Evolutionary conservation across 345 rosid genomes (phyloP).

Genomic region (Brassica incana): DNA sequence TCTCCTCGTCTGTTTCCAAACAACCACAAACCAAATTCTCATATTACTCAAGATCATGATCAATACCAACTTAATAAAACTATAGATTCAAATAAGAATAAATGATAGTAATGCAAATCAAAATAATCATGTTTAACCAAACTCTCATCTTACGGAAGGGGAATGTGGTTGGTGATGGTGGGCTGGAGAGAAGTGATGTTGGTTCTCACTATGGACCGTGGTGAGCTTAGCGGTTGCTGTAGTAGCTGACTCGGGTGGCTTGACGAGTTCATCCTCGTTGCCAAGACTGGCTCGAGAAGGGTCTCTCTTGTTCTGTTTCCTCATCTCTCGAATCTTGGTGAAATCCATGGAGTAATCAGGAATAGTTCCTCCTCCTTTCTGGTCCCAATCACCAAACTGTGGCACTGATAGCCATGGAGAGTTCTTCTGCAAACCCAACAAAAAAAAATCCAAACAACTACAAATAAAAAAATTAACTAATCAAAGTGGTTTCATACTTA

Average conservation of each 20-base stretch:
- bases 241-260: conserved; percentile 48
- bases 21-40: conserved; percentile 7
- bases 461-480: background rate
- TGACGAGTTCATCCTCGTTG: conserved; percentile 74
- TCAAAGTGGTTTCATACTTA: background rate
- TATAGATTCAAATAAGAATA: background rate
- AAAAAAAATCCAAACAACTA: background rate
- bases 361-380: conserved; percentile 72
- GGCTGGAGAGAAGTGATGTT: conserved; percentile 39
- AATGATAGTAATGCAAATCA: background rate
- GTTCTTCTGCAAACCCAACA: conserved; percentile 51
- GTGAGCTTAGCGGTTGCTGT: conserved; percentile 31
- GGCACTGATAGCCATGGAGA: conserved; percentile 95
- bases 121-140: background rate
- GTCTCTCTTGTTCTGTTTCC: conserved; percentile 96
- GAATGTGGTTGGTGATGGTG: conserved; percentile 56
- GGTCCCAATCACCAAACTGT: conserved; percentile 98
- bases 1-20: conserved; percentile 57
- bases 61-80: background rate
- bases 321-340: conserved; percentile 91
- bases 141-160: conserved; percentile 57
- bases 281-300: conserved; percentile 91
- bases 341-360: conserved; percentile 96
- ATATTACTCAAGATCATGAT: background rate
- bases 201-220: conserved; percentile 31